A percentile compares a stretch with the other conserved stretches of the same genome.
Conservation (phyloP, 768 basidiomycete genomes). For the Tylopilus felleus region DNA sequence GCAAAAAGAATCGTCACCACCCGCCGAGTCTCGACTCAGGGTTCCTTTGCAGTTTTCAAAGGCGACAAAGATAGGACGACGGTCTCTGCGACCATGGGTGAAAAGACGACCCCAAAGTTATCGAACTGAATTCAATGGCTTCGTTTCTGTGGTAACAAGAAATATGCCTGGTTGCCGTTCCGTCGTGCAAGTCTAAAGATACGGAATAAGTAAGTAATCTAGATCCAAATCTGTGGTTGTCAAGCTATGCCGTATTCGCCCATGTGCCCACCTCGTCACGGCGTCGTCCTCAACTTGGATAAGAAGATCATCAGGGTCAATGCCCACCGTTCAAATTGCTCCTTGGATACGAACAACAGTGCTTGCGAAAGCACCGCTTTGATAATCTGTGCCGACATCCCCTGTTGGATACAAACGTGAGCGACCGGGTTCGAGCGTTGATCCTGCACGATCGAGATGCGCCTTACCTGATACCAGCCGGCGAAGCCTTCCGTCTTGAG, state of each 20-base stretch:
- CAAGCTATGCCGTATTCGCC: not conserved
- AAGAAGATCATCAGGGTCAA: conserved; percentile 62
- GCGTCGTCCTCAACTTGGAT: conserved; percentile 28
- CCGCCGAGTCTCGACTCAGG: not conserved
- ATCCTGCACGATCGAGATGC: not conserved
- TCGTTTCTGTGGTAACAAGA: not conserved
- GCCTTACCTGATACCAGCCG: conserved; percentile 91
- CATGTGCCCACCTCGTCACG: not conserved
- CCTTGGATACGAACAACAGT: conserved; percentile 94
- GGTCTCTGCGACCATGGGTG: not conserved
- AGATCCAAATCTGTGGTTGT: not conserved
- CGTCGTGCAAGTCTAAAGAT: not conserved
- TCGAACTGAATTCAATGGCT: not conserved
- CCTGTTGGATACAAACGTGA: conserved; percentile 43
- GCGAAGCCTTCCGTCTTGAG: conserved; percentile 72
- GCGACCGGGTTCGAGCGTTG: not conserved
- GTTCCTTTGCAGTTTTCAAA: not conserved
- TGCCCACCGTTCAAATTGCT: conserved; percentile 91
- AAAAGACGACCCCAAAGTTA: not conserved
- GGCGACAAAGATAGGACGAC: not conserved
- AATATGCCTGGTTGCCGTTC: not conserved
- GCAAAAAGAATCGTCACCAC: not conserved
- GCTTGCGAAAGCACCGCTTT: conserved; percentile 97
- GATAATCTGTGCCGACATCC: conserved; percentile 93
- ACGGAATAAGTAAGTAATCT: not conserved